phyloP scores from a whole-genome alignment of 2,329 filamentous ascomycete species.

The Aspergillus sp. region DNA sequence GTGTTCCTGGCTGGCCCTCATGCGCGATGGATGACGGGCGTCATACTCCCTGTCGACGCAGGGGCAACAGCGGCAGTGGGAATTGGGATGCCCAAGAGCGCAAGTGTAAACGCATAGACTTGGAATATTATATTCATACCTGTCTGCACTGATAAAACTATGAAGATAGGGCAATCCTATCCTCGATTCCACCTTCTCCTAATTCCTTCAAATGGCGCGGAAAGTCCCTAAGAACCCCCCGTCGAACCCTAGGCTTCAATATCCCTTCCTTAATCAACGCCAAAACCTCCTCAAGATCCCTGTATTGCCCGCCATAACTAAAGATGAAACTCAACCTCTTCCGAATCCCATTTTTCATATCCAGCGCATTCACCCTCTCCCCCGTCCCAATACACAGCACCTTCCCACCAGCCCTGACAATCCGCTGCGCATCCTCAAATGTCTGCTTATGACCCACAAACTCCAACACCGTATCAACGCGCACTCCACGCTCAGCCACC shows the following conservation, averaged over 20 bases:
- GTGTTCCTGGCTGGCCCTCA: conserved; percentile 54
- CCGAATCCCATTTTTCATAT: conserved; percentile 48
- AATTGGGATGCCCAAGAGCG: conserved; percentile 41
- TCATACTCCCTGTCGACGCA: conserved; percentile 50
- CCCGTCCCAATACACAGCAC: conserved; percentile 44
- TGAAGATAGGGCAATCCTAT: conserved; percentile 16
- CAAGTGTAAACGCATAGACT: conserved; percentile 33
- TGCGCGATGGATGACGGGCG: conserved; percentile 54
- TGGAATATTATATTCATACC: neutral
- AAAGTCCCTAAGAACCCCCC: conserved; percentile 33
- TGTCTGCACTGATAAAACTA: neutral
- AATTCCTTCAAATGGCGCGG: conserved; percentile 34
- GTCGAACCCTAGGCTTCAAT: conserved; percentile 37
- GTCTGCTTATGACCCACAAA: conserved; percentile 40
- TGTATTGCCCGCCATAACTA: conserved; percentile 45
- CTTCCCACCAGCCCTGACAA: conserved; percentile 29
- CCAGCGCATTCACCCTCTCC: conserved; percentile 40
- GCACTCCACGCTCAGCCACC: conserved; percentile 24
- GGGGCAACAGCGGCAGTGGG: conserved; percentile 45
- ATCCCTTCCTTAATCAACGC: conserved; percentile 35
- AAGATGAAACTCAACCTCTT: conserved; percentile 46
- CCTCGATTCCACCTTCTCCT: conserved; percentile 37
- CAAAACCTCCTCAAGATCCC: conserved; percentile 31
- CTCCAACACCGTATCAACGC: conserved; percentile 33
- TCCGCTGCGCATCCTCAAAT: conserved; percentile 33